Conservation (phyloP, 768 basidiomycete genomes). For the Tricholoma terreum region DNA sequence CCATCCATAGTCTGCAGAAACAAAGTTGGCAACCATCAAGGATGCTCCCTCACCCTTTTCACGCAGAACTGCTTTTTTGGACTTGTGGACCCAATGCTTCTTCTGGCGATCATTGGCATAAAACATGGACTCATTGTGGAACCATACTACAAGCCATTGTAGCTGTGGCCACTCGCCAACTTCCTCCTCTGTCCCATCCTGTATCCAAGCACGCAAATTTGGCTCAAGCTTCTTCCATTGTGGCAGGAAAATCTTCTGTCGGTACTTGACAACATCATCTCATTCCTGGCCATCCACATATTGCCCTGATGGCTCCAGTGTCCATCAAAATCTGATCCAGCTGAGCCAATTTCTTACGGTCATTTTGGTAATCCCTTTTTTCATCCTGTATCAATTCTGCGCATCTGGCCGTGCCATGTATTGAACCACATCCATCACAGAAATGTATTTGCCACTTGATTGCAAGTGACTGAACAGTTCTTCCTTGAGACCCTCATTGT, state of each 20-base stretch:
- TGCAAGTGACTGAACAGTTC: too few species aligned
- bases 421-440: conserved; percentile 6
- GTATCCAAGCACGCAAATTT: conserved; percentile 7
- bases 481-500: conserved; percentile 4
- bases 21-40: conserved; percentile 33
- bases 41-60: conserved; percentile 29
- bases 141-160: conserved; percentile 16
- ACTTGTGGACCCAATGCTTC: conserved; percentile 18
- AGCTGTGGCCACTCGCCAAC: not conserved
- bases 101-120: conserved; percentile 26
- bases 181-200: conserved; percentile 4
- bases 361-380: too few species aligned
- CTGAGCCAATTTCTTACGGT: conserved; percentile 32
- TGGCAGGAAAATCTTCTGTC: conserved; percentile 21
- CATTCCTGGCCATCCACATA: conserved; percentile 36
- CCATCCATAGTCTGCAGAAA: too few species aligned
- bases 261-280: conserved; percentile 30
- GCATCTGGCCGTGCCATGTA: conserved; percentile 6
- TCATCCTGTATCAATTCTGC: conserved; percentile 4
- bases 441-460: conserved; percentile 7
- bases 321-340: conserved; percentile 25
- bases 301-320: conserved; percentile 21
- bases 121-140: conserved; percentile 30
- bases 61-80: conserved; percentile 4
- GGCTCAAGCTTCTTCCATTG: conserved; percentile 9